These are phyloP conservation scores for Wickerhamomyces xylosicus DNA, from an alignment of 805 yeast species.

Conservation along the genomic window DNA sequence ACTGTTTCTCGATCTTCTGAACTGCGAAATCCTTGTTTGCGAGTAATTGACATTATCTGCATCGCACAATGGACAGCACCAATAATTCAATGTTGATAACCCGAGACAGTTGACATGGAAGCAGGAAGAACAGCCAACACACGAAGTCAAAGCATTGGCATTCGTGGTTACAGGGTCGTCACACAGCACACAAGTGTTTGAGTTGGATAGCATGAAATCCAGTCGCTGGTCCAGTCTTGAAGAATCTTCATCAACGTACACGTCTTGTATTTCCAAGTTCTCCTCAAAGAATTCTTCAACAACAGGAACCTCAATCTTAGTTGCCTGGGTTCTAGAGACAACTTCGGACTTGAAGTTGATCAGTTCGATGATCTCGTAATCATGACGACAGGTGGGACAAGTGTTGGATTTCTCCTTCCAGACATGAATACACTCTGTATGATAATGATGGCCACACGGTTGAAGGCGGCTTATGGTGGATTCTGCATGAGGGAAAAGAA, in stretches of 20 bases:
- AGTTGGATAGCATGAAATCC: conserved; percentile 12
- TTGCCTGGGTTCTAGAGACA: conserved; percentile 6
- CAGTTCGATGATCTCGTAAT: conserved; percentile 29
- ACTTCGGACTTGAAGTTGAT: conserved; percentile 14
- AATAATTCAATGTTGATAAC: conserved; percentile 15
- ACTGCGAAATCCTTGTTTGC: conserved; percentile 10
- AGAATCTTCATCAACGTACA: conserved; percentile 1
- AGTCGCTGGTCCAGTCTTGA: conserved; percentile 11
- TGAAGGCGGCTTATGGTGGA: conserved; percentile 18
- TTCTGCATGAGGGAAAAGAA: conserved; percentile 15
- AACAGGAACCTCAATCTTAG: conserved; percentile 5
- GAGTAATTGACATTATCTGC: conserved; percentile 16
- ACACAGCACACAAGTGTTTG: conserved; percentile 16
- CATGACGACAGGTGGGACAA: conserved; percentile 52
- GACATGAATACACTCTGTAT: conserved; percentile 40
- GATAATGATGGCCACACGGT: conserved; percentile 48
- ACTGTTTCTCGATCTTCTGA: conserved; percentile 18
- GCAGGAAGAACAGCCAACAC: conserved; percentile 25
- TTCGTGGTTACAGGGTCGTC: conserved; percentile 5
- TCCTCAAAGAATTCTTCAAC: conserved; percentile 12
- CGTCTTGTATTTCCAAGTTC: conserved; percentile 6
- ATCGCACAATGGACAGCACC: conserved; percentile 47
- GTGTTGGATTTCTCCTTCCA: conserved; percentile 50
- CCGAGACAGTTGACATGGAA: conserved; percentile 35
- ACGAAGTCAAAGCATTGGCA: conserved; percentile 7